phyloP scores from a whole-genome alignment of 2,329 filamentous ascomycete genomes.

The Paraconiothyrium brasiliense region DNA sequence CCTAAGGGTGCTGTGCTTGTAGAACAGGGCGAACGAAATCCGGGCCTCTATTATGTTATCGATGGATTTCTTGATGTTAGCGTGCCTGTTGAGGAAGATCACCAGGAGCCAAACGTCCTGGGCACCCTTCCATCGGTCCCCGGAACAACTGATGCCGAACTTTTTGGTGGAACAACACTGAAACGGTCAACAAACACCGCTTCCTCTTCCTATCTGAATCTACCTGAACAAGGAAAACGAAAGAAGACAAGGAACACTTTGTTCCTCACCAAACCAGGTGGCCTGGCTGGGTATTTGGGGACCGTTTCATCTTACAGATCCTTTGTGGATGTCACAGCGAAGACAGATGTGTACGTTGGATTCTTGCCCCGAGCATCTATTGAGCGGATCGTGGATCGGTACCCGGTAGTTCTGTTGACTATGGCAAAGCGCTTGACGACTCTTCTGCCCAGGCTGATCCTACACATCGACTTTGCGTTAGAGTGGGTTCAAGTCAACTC shows the following conservation, averaged over 20 bases:
- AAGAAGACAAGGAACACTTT: constrained; percentile 74
- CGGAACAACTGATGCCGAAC: constrained; percentile 48
- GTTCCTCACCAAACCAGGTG: constrained; percentile 92
- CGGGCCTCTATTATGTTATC: constrained; percentile 95
- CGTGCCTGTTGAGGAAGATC: constrained; percentile 75
- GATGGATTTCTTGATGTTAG: constrained; percentile 97
- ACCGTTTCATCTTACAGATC: constrained; percentile 95
- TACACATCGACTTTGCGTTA: constrained; percentile 97
- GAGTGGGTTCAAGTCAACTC: constrained; percentile 98
- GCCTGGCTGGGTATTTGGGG: constrained; percentile 91
- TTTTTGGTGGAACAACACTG: constrained; percentile 40
- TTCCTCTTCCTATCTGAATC: constrained; percentile 33
- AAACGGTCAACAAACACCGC: constrained; percentile 35
- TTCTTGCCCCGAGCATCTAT: constrained; percentile 87
- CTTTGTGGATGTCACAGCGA: constrained; percentile 95
- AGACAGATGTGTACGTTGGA: constrained; percentile 97
- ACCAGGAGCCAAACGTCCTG: constrained; percentile 54
- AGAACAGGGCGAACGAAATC: constrained; percentile 96
- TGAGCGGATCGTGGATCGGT: constrained; percentile 90
- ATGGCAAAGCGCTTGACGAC: constrained; percentile 95
- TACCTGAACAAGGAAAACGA: constrained; percentile 46
- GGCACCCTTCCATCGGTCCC: constrained; percentile 51
- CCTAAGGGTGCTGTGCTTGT: constrained; percentile 93
- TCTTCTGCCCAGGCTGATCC: constrained; percentile 84
- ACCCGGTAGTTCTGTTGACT: constrained; percentile 90